A percentile compares a stretch with the other conserved stretches of the same genome.
Conservation (phyloP, 768 basidiomycete genomes). For the Erythrobasidium yunnanense region DNA sequence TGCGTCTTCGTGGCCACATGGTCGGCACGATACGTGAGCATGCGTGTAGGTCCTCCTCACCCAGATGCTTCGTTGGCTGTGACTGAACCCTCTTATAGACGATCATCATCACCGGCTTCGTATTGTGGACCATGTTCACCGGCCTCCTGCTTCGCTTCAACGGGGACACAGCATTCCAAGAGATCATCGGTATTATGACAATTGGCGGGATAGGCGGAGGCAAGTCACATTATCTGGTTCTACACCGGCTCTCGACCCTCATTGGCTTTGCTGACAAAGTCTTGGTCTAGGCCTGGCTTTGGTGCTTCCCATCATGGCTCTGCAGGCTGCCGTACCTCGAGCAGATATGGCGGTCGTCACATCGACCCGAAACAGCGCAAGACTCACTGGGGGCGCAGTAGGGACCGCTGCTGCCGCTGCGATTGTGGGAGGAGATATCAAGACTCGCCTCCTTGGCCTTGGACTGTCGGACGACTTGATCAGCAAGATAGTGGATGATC, state of each 20-base stretch:
- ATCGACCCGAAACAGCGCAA: not conserved
- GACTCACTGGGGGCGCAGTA: not conserved
- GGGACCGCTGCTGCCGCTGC: constrained; percentile 1
- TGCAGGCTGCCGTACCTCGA: not conserved
- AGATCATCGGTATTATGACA: not conserved
- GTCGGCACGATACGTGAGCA: not conserved
- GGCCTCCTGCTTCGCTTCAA: not conserved
- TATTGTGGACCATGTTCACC: not conserved
- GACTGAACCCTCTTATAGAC: not conserved
- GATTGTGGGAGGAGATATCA: not conserved
- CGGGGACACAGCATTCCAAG: not conserved
- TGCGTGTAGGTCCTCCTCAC: not conserved
- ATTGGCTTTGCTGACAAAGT: too few species aligned
- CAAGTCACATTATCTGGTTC: not conserved
- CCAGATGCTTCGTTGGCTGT: not conserved
- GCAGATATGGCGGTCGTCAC: constrained; percentile 2
- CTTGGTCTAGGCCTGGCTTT: not conserved
- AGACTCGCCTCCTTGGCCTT: not conserved
- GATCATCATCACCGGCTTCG: constrained; percentile 10
- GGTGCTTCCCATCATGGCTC: not conserved
- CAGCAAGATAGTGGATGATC: not conserved
- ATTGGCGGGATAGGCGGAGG: constrained; percentile 14
- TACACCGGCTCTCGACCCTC: too few species aligned
- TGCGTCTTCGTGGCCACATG: not conserved
- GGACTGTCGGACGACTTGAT: not conserved